These are phyloP conservation scores for Aspergillus sp. DNA, from an alignment of 2,329 filamentous ascomycete genomes.

Conservation along the genomic window DNA sequence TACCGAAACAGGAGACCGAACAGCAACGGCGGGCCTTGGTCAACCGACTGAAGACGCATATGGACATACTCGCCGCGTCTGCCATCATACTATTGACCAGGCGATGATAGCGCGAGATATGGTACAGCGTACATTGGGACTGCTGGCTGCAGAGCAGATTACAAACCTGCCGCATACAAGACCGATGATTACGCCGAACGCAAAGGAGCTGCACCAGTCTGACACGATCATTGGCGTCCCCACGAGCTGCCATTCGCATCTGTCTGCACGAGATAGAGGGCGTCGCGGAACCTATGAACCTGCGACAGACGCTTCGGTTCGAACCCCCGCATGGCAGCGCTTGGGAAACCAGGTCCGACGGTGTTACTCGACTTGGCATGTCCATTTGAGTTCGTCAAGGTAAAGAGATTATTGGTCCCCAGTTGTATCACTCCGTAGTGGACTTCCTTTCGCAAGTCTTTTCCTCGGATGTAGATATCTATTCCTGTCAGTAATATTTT, in stretches of 20 bases:
- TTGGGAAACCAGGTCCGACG: background rate
- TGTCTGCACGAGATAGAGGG: background rate
- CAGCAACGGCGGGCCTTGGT: background rate
- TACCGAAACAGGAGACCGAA: background rate
- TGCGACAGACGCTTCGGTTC: background rate
- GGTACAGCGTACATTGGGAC: background rate
- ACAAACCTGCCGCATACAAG: background rate
- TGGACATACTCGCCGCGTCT: conserved; percentile 1
- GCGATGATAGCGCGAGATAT: background rate
- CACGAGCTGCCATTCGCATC: background rate
- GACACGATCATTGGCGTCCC: background rate
- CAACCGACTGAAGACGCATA: background rate
- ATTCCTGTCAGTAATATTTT: background rate
- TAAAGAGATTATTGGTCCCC: conserved; percentile 3
- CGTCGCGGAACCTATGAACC: background rate
- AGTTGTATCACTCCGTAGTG: background rate
- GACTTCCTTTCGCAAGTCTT: background rate
- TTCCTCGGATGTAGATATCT: background rate
- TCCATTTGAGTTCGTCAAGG: background rate
- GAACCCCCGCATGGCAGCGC: background rate
- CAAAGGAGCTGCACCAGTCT: conserved; percentile 5
- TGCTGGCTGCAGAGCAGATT: conserved; percentile 1
- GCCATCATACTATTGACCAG: conserved; percentile 2
- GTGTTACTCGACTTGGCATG: background rate
- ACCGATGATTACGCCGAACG: conserved; percentile 1